A percentile compares a stretch with the other conserved stretches of the same genome.
These are phyloP conservation scores for Theobroma cacao DNA, from an alignment of 345 rosid species.

Conservation along the genomic window DNA sequence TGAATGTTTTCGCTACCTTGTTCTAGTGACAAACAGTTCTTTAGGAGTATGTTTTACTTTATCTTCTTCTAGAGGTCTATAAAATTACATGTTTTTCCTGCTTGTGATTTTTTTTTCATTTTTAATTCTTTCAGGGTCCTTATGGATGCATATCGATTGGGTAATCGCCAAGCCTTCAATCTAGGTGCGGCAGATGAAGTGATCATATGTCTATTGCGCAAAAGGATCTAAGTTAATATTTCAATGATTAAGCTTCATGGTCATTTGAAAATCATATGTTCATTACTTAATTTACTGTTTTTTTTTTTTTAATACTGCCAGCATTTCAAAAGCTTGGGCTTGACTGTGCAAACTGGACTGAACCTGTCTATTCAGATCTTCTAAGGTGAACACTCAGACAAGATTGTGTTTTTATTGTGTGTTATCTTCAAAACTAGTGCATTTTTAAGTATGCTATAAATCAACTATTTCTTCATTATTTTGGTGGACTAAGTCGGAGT, in stretches of 20 bases:
- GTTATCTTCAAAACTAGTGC: not conserved
- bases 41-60: not conserved
- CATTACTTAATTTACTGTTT: slow-evolving; percentile 6
- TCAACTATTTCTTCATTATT: not conserved
- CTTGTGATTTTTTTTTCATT: not conserved
- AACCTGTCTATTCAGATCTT: slow-evolving; percentile 78
- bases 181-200: slow-evolving; percentile 45
- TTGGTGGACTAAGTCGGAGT: not conserved
- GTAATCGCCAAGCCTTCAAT: slow-evolving; percentile 86
- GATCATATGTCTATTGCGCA: slow-evolving; percentile 10
- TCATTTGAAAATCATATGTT: slow-evolving; percentile 9
- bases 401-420: not conserved
- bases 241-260: not conserved
- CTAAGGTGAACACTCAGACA: slow-evolving; percentile 41
- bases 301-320: slow-evolving; percentile 20
- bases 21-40: not conserved
- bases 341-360: slow-evolving; percentile 94
- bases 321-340: slow-evolving; percentile 95
- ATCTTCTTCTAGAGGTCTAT: not conserved
- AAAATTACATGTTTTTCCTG: not conserved
- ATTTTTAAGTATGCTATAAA: not conserved
- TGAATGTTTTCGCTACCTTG: not conserved
- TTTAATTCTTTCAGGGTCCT: slow-evolving; percentile 51
- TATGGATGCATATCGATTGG: slow-evolving; percentile 73
- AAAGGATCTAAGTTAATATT: slow-evolving; percentile 16